These are phyloP conservation scores for Chaetothyriales sp. DNA, from an alignment of 2,329 filamentous ascomycete genomes.

Conservation along the genomic window DNA sequence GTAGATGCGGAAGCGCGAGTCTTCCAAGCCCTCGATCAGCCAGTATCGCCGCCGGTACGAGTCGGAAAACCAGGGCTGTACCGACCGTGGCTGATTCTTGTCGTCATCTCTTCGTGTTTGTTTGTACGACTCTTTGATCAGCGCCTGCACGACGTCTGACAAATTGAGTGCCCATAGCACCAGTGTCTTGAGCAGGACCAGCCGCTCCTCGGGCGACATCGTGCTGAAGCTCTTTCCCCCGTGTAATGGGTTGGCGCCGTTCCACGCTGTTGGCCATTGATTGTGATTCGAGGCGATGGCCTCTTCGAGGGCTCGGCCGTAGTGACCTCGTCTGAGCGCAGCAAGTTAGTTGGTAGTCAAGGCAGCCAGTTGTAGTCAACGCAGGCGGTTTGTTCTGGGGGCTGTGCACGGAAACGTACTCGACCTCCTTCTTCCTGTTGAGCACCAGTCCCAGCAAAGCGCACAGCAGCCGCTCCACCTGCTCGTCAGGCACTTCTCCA, in stretches of 20 bases:
- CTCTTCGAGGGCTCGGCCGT: conserved; percentile 84
- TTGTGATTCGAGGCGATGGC: conserved; percentile 68
- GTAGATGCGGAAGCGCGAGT: conserved; percentile 87
- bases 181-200: conserved; percentile 67
- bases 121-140: conserved; percentile 81
- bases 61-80: conserved; percentile 81
- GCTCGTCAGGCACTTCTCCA: conserved; percentile 62
- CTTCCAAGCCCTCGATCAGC: conserved; percentile 81
- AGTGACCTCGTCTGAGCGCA: conserved; percentile 62
- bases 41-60: conserved; percentile 87
- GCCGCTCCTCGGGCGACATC: conserved; percentile 69
- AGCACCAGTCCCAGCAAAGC: conserved; percentile 73
- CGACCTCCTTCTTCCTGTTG: conserved; percentile 96
- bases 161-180: conserved; percentile 79
- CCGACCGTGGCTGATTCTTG: conserved; percentile 70
- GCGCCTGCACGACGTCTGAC: conserved; percentile 64
- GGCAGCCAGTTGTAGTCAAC: not conserved
- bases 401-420: conserved; percentile 48
- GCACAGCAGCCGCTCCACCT: conserved; percentile 77
- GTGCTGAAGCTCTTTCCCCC: conserved; percentile 66
- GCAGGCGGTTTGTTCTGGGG: not conserved
- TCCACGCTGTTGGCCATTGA: conserved; percentile 82
- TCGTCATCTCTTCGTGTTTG: conserved; percentile 64
- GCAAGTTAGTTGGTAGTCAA: conserved; percentile 18
- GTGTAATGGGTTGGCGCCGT: conserved; percentile 64